Evolutionary conservation across 106 monocot genomes (phyloP), one percentile per base, ranked within the genome.

Genomic region (Iris macrosiphon): DNA sequence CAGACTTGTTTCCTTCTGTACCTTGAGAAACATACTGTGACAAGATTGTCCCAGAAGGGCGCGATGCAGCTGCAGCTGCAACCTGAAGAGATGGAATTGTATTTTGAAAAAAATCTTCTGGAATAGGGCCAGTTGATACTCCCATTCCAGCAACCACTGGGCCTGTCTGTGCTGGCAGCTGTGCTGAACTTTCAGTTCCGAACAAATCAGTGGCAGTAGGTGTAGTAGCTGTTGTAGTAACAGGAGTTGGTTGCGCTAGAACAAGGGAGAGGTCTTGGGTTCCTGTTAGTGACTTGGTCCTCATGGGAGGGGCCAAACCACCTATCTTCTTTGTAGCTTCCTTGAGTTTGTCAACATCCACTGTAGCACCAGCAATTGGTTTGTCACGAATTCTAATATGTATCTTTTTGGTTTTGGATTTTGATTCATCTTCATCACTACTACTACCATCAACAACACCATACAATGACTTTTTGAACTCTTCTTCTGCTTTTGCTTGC

Each of bases 81-180:
- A 90, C 77, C 54, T 86, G 65, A 22, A 90, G 64, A 2, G 96
- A 90, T 30, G 90, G 78, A 55, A 98, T 80, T 2, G 96, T 98
- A 35, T 98, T 87, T 57, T 90, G 79, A 70, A 90, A 98, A 49
- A 98, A 98, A 45, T 98, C 86, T 74, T 98, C 96, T 23, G 96
- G 96, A 30, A 98, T 98, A 9, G 96, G 96, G 20, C 80, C 76
- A 49, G 80, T 74, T 61, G 78, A 37, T 33, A 80, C 80, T 52
- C 96, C 90, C 65, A 57, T 77, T 34, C 81, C 81, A 3, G 40
- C 46, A 67, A 76, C 73, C 51, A 62, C 62, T 25, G 78, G 49
- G 41, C 64, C 59, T 24, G 71, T 22, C 47, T 72, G 75, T 39
- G 63, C 35, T 61, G 72, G 63, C 26, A 51, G 21, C 37, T 69